phyloP scores from a whole-genome alignment of 257 asterid species.

The Parsonsia alboflavescens region DNA sequence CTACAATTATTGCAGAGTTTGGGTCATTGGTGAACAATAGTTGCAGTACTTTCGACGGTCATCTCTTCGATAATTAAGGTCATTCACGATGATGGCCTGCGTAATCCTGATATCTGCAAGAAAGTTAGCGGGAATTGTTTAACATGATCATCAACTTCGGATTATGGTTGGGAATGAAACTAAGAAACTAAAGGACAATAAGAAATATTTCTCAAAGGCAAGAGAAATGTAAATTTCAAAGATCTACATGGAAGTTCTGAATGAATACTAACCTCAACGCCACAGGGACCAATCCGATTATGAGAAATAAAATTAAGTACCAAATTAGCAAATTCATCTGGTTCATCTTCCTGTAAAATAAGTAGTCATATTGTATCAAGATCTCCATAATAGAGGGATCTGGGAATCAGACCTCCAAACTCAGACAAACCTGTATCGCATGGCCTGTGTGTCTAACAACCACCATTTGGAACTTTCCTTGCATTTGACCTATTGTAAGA shows the following conservation, averaged over 20 bases:
- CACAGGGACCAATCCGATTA: constrained; percentile 73
- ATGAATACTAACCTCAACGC: constrained; percentile 66
- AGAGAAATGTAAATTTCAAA: background rate
- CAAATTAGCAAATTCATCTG: constrained; percentile 73
- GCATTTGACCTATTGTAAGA: constrained; percentile 96
- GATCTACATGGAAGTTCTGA: background rate
- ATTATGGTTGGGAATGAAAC: background rate
- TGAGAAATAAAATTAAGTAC: constrained; percentile 68
- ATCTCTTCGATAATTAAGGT: background rate
- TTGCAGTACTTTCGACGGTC: background rate
- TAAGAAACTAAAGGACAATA: background rate
- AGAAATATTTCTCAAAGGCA: background rate
- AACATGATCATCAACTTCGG: background rate
- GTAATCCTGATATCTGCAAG: constrained; percentile 12
- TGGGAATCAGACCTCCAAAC: constrained; percentile 2
- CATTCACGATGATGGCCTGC: constrained; percentile 1
- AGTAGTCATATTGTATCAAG: constrained; percentile 14
- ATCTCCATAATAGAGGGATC: background rate
- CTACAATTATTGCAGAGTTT: background rate
- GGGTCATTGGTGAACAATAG: background rate
- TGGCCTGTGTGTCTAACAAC: constrained; percentile 94
- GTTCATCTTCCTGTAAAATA: constrained; percentile 75
- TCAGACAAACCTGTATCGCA: constrained; percentile 73
- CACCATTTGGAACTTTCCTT: constrained; percentile 97
- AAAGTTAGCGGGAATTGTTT: background rate